Percentiles rank a stretch among this genome's conserved stretches.
phyloP scores from a whole-genome alignment of 371 early-diverging fungal species.

The Nematocida minor region DNA sequence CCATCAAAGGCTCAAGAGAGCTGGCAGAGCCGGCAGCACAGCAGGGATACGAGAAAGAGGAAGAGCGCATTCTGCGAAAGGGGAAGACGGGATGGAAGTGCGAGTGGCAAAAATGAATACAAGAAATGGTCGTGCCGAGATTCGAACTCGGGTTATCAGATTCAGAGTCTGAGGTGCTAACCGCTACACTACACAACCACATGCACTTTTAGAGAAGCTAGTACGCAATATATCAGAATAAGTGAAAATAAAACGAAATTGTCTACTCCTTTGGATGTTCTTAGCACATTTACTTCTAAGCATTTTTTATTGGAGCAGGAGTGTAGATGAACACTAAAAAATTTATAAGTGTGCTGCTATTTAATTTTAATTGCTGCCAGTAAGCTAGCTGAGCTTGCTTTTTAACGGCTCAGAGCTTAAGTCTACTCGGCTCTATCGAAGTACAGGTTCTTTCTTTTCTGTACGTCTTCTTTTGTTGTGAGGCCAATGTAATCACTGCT shows the following conservation, averaged over 20 bases:
- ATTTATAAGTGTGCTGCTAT: too few species aligned
- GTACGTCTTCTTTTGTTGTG: conserved; percentile 2
- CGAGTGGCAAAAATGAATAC: background rate
- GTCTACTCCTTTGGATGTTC: background rate
- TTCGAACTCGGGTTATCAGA: conserved; percentile 59
- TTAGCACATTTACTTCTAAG: too few species aligned
- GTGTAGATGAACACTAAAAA: too few species aligned
- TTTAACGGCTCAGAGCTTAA: too few species aligned
- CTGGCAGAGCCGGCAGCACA: background rate
- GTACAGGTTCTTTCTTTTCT: background rate
- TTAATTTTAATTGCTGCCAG: too few species aligned
- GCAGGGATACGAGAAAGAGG: background rate
- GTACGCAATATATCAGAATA: too few species aligned
- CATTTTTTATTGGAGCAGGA: too few species aligned
- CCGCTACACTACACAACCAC: conserved; percentile 58
- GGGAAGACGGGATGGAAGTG: background rate
- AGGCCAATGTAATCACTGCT: background rate
- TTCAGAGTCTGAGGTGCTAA: conserved; percentile 58
- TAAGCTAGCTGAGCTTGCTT: too few species aligned
- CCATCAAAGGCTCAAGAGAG: background rate
- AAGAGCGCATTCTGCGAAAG: conserved; percentile 14
- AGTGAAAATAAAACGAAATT: too few species aligned
- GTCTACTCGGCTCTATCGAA: too few species aligned
- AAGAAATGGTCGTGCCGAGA: conserved; percentile 52
- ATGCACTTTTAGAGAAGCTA: too few species aligned